Conservation (phyloP, 768 basidiomycete genomes). For the Naganishia friedmannii region DNA sequence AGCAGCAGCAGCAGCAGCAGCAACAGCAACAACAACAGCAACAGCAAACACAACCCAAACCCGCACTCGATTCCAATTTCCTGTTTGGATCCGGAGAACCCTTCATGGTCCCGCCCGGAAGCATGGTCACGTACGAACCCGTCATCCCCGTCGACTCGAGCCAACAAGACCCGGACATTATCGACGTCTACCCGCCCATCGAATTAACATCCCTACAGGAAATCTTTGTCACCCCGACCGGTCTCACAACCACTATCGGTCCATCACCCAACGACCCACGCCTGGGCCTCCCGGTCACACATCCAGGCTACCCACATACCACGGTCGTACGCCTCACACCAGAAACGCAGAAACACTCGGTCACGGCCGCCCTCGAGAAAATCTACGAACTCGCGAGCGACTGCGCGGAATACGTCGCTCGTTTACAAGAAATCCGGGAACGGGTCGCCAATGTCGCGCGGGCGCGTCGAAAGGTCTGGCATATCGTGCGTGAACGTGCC, state of each 20-base stretch:
- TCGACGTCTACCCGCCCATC: neutral
- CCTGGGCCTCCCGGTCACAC: constrained; percentile 27
- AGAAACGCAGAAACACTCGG: constrained; percentile 41
- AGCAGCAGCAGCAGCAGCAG: no score
- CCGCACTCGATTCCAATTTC: constrained; percentile 27
- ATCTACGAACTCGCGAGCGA: constrained; percentile 50
- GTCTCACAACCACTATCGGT: constrained; percentile 41
- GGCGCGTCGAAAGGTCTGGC: constrained; percentile 50
- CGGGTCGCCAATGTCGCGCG: constrained; percentile 50
- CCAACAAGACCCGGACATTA: neutral
- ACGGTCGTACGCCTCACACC: constrained; percentile 46
- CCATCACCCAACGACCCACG: constrained; percentile 28
- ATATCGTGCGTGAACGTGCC: constrained; percentile 48
- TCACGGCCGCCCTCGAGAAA: constrained; percentile 48
- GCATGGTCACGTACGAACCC: constrained; percentile 29
- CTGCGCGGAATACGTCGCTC: constrained; percentile 51
- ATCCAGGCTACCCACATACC: constrained; percentile 33
- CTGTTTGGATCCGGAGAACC: constrained; percentile 26
- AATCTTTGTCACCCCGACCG: constrained; percentile 47
- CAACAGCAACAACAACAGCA: no score
- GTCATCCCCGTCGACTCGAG: neutral
- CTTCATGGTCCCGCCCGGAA: constrained; percentile 31
- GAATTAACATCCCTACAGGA: constrained; percentile 44
- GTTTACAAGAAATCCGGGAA: constrained; percentile 51
- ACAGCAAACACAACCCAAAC: neutral